Percentiles rank a stretch among this genome's conserved stretches.
Evolutionary conservation across 2,329 filamentous ascomycete genomes (phyloP).

Genomic region (Diaporthe citriasiana): DNA sequence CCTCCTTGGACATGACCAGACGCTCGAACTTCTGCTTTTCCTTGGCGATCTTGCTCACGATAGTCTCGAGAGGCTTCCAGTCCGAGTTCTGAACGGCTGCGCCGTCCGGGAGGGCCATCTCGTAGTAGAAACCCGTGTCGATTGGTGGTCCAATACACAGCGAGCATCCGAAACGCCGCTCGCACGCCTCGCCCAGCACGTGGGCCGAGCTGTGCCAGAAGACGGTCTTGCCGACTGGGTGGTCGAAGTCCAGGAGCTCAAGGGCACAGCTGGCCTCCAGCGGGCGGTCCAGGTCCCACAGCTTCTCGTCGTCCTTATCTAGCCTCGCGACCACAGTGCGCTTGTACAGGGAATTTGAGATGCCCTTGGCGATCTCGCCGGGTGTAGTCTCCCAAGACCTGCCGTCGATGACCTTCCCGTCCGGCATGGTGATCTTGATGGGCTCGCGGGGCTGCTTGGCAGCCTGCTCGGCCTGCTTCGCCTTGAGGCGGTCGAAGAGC

Average conservation of each 20-base stretch:
- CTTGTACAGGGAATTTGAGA: conserved; percentile 87
- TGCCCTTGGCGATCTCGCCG: conserved; percentile 80
- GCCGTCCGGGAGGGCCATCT: conserved; percentile 87
- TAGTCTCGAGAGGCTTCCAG: conserved; percentile 86
- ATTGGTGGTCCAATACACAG: conserved; percentile 95
- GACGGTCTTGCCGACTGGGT: conserved; percentile 85
- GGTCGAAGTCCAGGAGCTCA: conserved; percentile 85
- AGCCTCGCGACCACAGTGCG: conserved; percentile 89
- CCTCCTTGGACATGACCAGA: conserved; percentile 88
- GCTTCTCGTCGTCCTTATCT: conserved; percentile 76
- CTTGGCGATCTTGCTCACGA: conserved; percentile 89
- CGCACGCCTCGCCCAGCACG: conserved; percentile 93
- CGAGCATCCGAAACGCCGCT: conserved; percentile 90
- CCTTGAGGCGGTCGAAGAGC: conserved; percentile 90
- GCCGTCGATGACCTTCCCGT: conserved; percentile 79
- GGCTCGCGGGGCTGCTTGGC: conserved; percentile 78
- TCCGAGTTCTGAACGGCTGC: conserved; percentile 80
- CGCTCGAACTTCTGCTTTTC: conserved; percentile 97
- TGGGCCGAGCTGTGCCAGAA: conserved; percentile 83
- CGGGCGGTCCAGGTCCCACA: conserved; percentile 95
- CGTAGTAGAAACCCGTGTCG: conserved; percentile 95
- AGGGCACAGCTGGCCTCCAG: conserved; percentile 90
- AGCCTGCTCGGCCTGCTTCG: conserved; percentile 83
- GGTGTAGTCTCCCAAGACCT: conserved; percentile 95
- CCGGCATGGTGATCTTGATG: conserved; percentile 80